A percentile compares a stretch with the other conserved stretches of the same genome.
Conservation (phyloP, 768 basidiomycete species). For the Mrakia frigida region DNA sequence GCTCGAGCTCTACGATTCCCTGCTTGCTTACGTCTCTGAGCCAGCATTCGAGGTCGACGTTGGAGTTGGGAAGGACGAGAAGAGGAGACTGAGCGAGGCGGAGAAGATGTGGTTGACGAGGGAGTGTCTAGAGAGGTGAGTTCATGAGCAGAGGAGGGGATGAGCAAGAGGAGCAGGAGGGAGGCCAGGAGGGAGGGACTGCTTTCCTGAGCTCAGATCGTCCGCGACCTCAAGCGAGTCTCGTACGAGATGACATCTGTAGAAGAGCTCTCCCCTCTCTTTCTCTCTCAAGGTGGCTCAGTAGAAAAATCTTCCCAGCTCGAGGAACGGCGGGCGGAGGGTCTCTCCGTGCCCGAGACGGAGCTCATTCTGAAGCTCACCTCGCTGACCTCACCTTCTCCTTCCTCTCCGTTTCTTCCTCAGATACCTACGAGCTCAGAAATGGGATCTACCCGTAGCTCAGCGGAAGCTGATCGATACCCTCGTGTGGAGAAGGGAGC, state of each 20-base stretch:
- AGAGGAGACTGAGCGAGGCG: neutral
- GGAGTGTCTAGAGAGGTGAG: constrained; percentile 30
- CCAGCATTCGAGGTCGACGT: too few species aligned
- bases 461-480: constrained; percentile 24
- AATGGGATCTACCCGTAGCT: constrained; percentile 18
- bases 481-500: constrained; percentile 29
- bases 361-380: too few species aligned
- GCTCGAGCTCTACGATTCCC: too few species aligned
- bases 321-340: neutral
- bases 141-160: neutral
- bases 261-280: too few species aligned
- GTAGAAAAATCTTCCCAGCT: too few species aligned
- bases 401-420: neutral
- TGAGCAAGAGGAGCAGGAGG: neutral
- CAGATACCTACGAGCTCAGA: constrained; percentile 29
- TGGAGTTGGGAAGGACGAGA: too few species aligned
- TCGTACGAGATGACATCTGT: too few species aligned
- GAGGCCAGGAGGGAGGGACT: neutral
- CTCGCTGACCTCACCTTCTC: neutral
- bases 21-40: too few species aligned
- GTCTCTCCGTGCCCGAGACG: too few species aligned
- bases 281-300: too few species aligned
- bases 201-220: too few species aligned
- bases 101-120: constrained; percentile 33
- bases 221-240: too few species aligned